phyloP scores from a whole-genome alignment of 768 basidiomycete genomes.

The Flagelloscypha sp. region DNA sequence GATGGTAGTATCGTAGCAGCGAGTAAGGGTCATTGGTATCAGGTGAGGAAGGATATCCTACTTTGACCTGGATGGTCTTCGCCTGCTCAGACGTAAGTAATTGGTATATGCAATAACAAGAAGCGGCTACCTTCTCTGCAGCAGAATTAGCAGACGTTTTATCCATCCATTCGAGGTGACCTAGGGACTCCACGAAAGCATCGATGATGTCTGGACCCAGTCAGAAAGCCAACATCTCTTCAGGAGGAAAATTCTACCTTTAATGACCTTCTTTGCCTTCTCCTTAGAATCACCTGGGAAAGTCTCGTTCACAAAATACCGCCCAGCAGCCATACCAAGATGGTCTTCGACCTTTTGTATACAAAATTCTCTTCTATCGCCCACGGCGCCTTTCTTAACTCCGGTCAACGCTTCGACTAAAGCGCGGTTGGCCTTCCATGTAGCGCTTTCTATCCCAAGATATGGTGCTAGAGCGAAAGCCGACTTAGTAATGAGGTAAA shows the following conservation, averaged over 20 bases:
- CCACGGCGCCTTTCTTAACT: conserved; percentile 78
- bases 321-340: conserved; percentile 81
- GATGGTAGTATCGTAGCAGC: conserved; percentile 65
- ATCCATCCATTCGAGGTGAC: conserved; percentile 87
- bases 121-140: conserved; percentile 60
- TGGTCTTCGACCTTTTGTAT: conserved; percentile 59
- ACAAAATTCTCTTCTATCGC: conserved; percentile 81
- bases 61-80: conserved; percentile 77
- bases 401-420: conserved; percentile 72
- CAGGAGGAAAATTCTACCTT: too few species aligned
- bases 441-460: conserved; percentile 66
- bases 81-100: conserved; percentile 37
- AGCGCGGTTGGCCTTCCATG: conserved; percentile 67
- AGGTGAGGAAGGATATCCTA: conserved; percentile 87
- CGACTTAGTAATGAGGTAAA: conserved; percentile 77
- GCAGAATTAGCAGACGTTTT: conserved; percentile 71
- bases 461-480: conserved; percentile 60
- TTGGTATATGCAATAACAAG: conserved; percentile 3
- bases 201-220: conserved; percentile 57
- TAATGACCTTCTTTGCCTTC: conserved; percentile 79
- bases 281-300: conserved; percentile 72
- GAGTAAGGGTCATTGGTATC: conserved; percentile 65
- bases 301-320: conserved; percentile 81
- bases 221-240: too few species aligned
- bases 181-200: conserved; percentile 73